phyloP scores from a whole-genome alignment of 2,329 filamentous ascomycete genomes.

The Colletotrichum lindemuthianum region DNA sequence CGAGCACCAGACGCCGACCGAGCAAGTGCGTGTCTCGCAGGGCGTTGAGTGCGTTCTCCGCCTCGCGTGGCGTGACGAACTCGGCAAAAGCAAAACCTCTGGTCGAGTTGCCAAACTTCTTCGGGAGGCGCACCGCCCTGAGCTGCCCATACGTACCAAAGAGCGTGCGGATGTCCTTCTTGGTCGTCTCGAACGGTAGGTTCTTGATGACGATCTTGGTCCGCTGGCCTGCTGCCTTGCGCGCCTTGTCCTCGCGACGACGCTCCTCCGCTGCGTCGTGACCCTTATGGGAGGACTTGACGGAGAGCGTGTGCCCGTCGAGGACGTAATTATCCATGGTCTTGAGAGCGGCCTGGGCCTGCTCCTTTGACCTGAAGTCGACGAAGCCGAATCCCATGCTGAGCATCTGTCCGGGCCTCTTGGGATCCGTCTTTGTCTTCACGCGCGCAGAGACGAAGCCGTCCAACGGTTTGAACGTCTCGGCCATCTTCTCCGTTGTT shows the following conservation, averaged over 20 bases:
- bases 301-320: constrained; percentile 86
- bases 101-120: constrained; percentile 90
- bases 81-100: constrained; percentile 98
- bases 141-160: constrained; percentile 93
- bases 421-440: constrained; percentile 94
- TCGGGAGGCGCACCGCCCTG: constrained; percentile 90
- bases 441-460: constrained; percentile 91
- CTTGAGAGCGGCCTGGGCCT: constrained; percentile 81
- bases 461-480: constrained; percentile 82
- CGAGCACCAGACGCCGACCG: constrained; percentile 87
- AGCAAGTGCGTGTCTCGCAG: constrained; percentile 93
- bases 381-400: constrained; percentile 99
- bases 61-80: constrained; percentile 91
- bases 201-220: constrained; percentile 99
- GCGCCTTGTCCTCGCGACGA: constrained; percentile 82
- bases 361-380: constrained; percentile 81
- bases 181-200: constrained; percentile 92
- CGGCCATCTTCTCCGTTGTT: constrained; percentile 77
- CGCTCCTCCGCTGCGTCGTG: constrained; percentile 89
- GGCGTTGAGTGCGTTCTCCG: constrained; percentile 88
- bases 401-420: constrained; percentile 84
- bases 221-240: constrained; percentile 78
- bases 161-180: constrained; percentile 88
- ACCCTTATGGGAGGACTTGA: constrained; percentile 88
- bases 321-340: constrained; percentile 90